Evolutionary conservation across 2,329 filamentous ascomycete genomes (phyloP).

Genomic region (Chrysoporthe cubensis): DNA sequence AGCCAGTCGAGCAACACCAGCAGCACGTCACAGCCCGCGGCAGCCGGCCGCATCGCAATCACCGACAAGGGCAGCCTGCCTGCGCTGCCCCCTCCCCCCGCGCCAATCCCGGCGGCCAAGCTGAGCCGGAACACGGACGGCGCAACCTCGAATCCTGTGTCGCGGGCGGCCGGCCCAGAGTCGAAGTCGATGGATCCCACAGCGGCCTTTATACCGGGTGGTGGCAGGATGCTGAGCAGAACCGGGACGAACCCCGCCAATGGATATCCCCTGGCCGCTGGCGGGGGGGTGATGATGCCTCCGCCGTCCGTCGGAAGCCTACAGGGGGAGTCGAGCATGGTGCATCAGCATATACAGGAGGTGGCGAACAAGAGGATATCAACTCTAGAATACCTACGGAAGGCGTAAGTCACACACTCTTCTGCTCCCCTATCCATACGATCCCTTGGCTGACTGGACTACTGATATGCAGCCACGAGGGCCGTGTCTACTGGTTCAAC

Average conservation of each 20-base stretch:
- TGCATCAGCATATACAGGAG: slow-evolving; percentile 75
- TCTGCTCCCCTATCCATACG: not conserved
- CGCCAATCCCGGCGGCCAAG: slow-evolving; percentile 50
- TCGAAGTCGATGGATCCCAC: slow-evolving; percentile 10
- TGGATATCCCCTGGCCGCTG: slow-evolving; percentile 29
- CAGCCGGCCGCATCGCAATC: slow-evolving; percentile 38
- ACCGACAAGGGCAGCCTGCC: slow-evolving; percentile 54
- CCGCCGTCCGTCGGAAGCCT: slow-evolving; percentile 34
- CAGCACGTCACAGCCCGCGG: not conserved
- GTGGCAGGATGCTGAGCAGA: slow-evolving; percentile 49
- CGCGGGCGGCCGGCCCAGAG: slow-evolving; percentile 6
- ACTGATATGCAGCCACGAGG: slow-evolving; percentile 71
- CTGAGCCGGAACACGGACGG: slow-evolving; percentile 16
- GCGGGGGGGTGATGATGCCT: slow-evolving; percentile 34
- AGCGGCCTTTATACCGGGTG: slow-evolving; percentile 35
- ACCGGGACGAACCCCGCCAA: slow-evolving; percentile 42
- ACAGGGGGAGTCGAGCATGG: slow-evolving; percentile 51
- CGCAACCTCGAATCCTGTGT: not conserved
- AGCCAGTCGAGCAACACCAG: not conserved
- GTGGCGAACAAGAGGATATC: slow-evolving; percentile 90
- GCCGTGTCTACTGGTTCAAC: slow-evolving; percentile 97
- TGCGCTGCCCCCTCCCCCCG: slow-evolving; percentile 56
- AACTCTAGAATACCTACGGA: slow-evolving; percentile 88
- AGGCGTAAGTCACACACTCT: slow-evolving; percentile 67
- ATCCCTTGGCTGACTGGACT: slow-evolving; percentile 3